Evolutionary conservation across 306 rosid genomes (phyloP).

Genomic region (Citrullus colocynthis): DNA sequence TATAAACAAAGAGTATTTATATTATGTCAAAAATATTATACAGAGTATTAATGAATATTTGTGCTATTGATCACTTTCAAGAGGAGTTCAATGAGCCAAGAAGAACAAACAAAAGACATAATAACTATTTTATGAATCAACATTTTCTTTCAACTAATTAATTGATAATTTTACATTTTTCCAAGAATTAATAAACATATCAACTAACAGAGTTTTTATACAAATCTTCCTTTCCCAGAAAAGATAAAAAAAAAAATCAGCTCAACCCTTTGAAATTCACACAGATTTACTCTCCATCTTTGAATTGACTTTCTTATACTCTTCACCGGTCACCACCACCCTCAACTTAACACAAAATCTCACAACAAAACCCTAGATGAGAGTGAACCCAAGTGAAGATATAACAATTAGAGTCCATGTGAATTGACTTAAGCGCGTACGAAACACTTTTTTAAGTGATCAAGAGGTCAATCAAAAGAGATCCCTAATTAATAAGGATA

Average conservation of each 20-base stretch:
- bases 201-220: background rate
- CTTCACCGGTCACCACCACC: no score
- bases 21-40: no score
- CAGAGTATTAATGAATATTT: no score
- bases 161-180: background rate
- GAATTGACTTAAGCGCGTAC: no score
- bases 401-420: background rate
- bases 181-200: background rate
- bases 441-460: no score
- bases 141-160: background rate
- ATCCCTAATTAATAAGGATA: slow-evolving; percentile 32
- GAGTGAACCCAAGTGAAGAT: background rate
- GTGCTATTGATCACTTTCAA: no score
- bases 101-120: background rate
- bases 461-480: no score
- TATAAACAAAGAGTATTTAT: no score
- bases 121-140: background rate
- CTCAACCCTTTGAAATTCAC: background rate
- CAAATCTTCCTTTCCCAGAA: background rate
- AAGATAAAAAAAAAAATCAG: background rate
- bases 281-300: background rate
- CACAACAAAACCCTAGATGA: background rate
- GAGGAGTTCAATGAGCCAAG: background rate
- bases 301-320: background rate
- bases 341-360: background rate